These are phyloP conservation scores for Boletus rubropictus DNA, from an alignment of 768 basidiomycete species.

Conservation along the genomic window DNA sequence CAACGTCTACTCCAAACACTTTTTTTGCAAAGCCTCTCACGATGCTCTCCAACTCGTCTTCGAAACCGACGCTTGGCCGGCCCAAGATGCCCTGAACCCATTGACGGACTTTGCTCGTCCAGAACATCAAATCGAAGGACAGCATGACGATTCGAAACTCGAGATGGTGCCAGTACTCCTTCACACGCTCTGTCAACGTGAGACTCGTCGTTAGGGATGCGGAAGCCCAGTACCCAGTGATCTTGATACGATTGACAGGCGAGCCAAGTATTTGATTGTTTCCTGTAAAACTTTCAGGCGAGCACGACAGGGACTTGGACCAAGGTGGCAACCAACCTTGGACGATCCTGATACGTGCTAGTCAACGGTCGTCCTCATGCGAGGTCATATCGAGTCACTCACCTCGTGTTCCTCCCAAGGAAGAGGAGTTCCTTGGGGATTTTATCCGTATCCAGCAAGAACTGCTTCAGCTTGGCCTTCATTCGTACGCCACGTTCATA, in stretches of 20 bases:
- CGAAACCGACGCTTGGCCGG: conserved; percentile 51
- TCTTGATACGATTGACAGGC: conserved; percentile 86
- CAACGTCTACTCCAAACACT: conserved; percentile 29
- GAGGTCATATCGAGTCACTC: conserved; percentile 1
- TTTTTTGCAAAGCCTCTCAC: conserved; percentile 58
- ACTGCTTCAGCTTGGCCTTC: conserved; percentile 61
- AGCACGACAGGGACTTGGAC: background rate
- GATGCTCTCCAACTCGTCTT: conserved; percentile 74
- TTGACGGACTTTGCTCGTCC: conserved; percentile 48
- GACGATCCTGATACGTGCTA: conserved; percentile 27
- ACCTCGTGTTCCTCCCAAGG: conserved; percentile 73
- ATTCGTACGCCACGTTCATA: conserved; percentile 66
- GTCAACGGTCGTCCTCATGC: background rate
- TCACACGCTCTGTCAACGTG: conserved; percentile 36
- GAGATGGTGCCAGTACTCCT: conserved; percentile 54
- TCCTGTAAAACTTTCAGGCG: conserved; percentile 30
- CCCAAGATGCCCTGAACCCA: conserved; percentile 40
- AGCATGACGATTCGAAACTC: conserved; percentile 62
- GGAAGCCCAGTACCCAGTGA: conserved; percentile 80
- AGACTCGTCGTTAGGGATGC: conserved; percentile 51
- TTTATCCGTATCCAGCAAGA: conserved; percentile 67
- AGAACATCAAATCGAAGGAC: conserved; percentile 69
- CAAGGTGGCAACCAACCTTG: conserved; percentile 27
- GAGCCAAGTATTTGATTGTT: conserved; percentile 83
- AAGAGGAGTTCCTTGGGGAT: conserved; percentile 77